Evolutionary conservation across 371 early-diverging fungal genomes (phyloP).

Genomic region (Mortierella sp.): DNA sequence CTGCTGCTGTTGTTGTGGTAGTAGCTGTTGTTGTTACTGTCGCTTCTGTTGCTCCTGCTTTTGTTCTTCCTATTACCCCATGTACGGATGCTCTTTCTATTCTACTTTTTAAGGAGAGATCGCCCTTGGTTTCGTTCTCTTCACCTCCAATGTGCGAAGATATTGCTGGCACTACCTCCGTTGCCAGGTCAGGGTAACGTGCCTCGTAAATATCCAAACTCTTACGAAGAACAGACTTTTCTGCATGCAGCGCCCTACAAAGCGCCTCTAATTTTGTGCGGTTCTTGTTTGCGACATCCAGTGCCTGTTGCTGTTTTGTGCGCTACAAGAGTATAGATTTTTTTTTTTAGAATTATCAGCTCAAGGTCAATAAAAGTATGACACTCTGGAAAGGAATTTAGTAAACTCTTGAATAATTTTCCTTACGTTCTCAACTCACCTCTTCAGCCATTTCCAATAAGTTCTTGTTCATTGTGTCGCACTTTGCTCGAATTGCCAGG

Average conservation of each 20-base stretch:
- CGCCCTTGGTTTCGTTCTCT: slow-evolving; percentile 5
- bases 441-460: slow-evolving; percentile 72
- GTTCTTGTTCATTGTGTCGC: slow-evolving; percentile 66
- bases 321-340: slow-evolving; percentile 34
- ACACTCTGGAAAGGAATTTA: too few relatives aligned
- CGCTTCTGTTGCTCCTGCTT: neutral
- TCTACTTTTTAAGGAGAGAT: neutral
- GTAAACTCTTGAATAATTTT: too few relatives aligned
- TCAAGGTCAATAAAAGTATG: too few relatives aligned
- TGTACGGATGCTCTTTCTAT: neutral
- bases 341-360: too few relatives aligned
- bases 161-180: neutral
- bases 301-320: slow-evolving; percentile 55
- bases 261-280: slow-evolving; percentile 64
- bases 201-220: slow-evolving; percentile 21
- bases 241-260: slow-evolving; percentile 66
- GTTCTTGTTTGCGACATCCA: slow-evolving; percentile 59
- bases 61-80: too few relatives aligned
- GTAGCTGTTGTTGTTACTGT: neutral
- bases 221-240: slow-evolving; percentile 17
- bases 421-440: slow-evolving; percentile 34
- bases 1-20: neutral
- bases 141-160: slow-evolving; percentile 8
- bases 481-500: slow-evolving; percentile 59
- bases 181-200: neutral